Evolutionary conservation across 2,329 filamentous ascomycete genomes (phyloP).

Genomic region (Diaporthe sp.): DNA sequence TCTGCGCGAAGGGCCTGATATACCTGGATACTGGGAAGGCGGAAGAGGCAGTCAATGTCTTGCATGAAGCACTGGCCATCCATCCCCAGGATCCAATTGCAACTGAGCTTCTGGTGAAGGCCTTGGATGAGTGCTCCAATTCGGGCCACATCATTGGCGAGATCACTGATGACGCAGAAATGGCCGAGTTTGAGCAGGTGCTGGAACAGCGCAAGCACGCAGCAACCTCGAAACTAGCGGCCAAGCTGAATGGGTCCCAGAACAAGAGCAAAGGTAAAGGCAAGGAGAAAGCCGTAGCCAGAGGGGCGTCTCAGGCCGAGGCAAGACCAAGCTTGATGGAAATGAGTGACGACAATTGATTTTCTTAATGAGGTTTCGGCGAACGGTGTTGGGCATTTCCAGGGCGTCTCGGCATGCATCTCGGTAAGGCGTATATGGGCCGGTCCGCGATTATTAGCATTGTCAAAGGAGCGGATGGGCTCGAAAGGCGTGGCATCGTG

Average conservation of each 20-base stretch:
- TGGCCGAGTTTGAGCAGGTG: slow-evolving; percentile 65
- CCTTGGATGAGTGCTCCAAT: slow-evolving; percentile 71
- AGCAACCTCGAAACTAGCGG: slow-evolving; percentile 53
- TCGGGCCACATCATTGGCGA: slow-evolving; percentile 43
- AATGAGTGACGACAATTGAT: slow-evolving; percentile 66
- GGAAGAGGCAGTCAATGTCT: slow-evolving; percentile 82
- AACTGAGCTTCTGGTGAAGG: slow-evolving; percentile 81
- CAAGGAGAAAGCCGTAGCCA: slow-evolving; percentile 57
- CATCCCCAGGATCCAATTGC: slow-evolving; percentile 85
- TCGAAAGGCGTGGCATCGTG: neutral
- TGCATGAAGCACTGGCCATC: slow-evolving; percentile 88
- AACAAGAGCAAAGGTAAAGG: slow-evolving; percentile 55
- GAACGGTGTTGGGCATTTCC: slow-evolving; percentile 29
- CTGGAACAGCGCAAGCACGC: slow-evolving; percentile 61
- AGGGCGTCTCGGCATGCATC: slow-evolving; percentile 36
- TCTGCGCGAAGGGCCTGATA: slow-evolving; percentile 86
- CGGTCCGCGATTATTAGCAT: slow-evolving; percentile 3
- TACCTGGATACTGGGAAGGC: slow-evolving; percentile 81
- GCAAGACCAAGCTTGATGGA: slow-evolving; percentile 66
- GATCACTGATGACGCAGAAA: slow-evolving; percentile 39
- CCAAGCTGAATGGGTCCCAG: slow-evolving; percentile 45
- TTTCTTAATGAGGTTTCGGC: neutral
- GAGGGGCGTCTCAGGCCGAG: slow-evolving; percentile 49
- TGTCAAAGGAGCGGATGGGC: slow-evolving; percentile 10
- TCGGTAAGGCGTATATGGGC: slow-evolving; percentile 27